Evolutionary conservation across 1,139 yeast species (phyloP), one percentile per base, ranked within the genome.

Genomic region (Tardiomyces blankii): DNA sequence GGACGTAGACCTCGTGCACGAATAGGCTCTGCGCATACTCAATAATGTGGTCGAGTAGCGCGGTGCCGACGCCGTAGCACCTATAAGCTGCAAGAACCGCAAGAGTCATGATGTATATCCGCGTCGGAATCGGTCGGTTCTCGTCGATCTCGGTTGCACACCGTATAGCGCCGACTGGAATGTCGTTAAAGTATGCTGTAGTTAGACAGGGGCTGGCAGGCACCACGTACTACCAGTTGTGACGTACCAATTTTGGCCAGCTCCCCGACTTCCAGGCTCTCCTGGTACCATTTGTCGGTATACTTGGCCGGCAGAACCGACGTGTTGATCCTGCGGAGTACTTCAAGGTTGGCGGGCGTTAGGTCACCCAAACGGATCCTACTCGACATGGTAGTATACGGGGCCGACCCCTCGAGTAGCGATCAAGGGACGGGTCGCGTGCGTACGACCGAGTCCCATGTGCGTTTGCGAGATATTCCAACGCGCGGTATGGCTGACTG

Each of bases 131-230:
- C 6, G 63, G 59, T 14, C 63, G 56, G 51, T 72, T 69, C 21
- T 75, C 73, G 9, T 74, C 67, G 21, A 69, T 66, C 50, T 74
- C 61, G 2, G 67, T 54, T 13, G 60, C 55, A 49, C 55, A 65
- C 50, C 58, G 77, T 32, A 84, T 67, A 1, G 79, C 81, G 2
- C 89, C 95, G 4, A 85, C 87, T 12, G 93, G 85, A 13, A 78
- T 66, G 52, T 79, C 87, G 14, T 79, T 72, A 58, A 70, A 77
- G 61, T 64, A 80, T 2, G 81, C 85, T 48, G 72, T 53, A 51
- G 66, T 65, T 25, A 63, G 23, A 21, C 6, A 4, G 33, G 23
- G 18, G 25, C 7, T n/a, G n/a, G n/a, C n/a, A n/a, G n/a, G n/a
- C n/a, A n/a, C n/a, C n/a, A n/a, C n/a, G n/a, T n/a, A 27, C 12